These are phyloP conservation scores for Diutina ranongensis DNA, from an alignment of 1,139 yeast genomes.

Conservation along the genomic window DNA sequence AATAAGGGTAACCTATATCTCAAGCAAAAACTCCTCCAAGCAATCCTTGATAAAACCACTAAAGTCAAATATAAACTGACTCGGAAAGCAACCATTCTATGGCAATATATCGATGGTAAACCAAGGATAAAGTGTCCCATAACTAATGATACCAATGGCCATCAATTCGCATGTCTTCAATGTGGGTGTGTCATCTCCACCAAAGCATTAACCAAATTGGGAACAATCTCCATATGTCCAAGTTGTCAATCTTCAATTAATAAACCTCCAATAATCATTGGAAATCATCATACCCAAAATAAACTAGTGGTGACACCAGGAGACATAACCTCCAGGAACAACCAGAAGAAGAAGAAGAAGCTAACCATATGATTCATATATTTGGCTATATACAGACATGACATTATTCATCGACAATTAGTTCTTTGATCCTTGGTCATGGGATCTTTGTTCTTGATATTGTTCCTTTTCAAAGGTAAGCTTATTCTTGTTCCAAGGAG, in stretches of 20 bases:
- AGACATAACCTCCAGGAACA: no score
- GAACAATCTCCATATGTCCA: neutral
- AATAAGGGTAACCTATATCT: neutral
- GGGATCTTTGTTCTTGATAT: constrained; percentile 16
- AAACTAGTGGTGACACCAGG: no score
- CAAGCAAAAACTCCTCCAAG: neutral
- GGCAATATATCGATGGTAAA: neutral
- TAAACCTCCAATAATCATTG: neutral
- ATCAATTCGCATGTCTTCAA: neutral
- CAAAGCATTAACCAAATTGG: neutral
- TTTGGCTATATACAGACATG: neutral
- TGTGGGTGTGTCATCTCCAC: constrained; percentile 4
- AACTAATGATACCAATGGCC: neutral
- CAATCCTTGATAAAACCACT: neutral
- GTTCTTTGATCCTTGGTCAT: constrained; percentile 9
- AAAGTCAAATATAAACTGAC: constrained; percentile 2
- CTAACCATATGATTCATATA: neutral
- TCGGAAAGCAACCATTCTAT: neutral
- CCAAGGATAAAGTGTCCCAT: neutral
- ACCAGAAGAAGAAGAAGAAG: neutral
- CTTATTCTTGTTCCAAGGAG: constrained; percentile 31
- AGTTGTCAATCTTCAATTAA: neutral
- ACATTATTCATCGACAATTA: neutral
- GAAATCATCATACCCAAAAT: neutral
- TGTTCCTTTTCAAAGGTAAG: constrained; percentile 25